A percentile compares a stretch with the other conserved stretches of the same genome.
phyloP scores from a whole-genome alignment of 2,329 filamentous ascomycete genomes.

The Bipolaris bicolor region DNA sequence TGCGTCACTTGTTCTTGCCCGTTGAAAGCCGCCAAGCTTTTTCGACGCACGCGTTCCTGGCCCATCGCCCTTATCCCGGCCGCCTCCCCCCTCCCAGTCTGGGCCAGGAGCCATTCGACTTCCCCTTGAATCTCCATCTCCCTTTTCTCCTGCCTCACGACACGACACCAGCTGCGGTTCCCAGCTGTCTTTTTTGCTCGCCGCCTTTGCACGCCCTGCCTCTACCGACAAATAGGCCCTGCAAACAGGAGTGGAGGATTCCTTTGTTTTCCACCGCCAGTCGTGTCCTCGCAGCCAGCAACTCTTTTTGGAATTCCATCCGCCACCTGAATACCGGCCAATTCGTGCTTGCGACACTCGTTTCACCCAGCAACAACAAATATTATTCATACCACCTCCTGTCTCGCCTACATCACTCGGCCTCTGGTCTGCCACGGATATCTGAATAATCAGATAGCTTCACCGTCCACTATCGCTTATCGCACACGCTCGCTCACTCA shows the following conservation, averaged over 20 bases:
- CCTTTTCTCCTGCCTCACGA: slow-evolving; percentile 23
- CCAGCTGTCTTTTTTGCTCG: slow-evolving; percentile 2
- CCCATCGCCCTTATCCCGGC: slow-evolving; percentile 19
- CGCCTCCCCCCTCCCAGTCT: slow-evolving; percentile 16
- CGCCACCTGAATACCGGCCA: slow-evolving; percentile 34
- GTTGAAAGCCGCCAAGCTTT: slow-evolving; percentile 28
- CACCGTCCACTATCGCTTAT: slow-evolving; percentile 29
- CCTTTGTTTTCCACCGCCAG: slow-evolving; percentile 17
- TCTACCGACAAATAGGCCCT: neutral
- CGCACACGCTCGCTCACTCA: slow-evolving; percentile 40
- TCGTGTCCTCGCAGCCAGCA: slow-evolving; percentile 23
- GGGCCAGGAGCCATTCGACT: slow-evolving; percentile 30
- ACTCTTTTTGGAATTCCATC: slow-evolving; percentile 26
- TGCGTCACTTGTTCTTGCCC: slow-evolving; percentile 19
- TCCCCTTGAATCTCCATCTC: slow-evolving; percentile 12
- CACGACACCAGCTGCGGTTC: slow-evolving; percentile 23
- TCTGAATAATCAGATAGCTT: slow-evolving; percentile 25
- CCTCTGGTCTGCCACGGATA: slow-evolving; percentile 23
- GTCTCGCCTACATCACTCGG: slow-evolving; percentile 3
- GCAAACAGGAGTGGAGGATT: slow-evolving; percentile 12
- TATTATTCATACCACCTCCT: slow-evolving; percentile 1
- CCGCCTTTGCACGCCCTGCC: slow-evolving; percentile 3
- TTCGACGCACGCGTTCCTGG: slow-evolving; percentile 28
- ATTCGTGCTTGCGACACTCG: slow-evolving; percentile 38
- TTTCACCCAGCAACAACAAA: slow-evolving; percentile 18